Base-by-base conservation (phyloP, 2,329 filamentous ascomycete species). In the Alternaria dauci region DNA sequence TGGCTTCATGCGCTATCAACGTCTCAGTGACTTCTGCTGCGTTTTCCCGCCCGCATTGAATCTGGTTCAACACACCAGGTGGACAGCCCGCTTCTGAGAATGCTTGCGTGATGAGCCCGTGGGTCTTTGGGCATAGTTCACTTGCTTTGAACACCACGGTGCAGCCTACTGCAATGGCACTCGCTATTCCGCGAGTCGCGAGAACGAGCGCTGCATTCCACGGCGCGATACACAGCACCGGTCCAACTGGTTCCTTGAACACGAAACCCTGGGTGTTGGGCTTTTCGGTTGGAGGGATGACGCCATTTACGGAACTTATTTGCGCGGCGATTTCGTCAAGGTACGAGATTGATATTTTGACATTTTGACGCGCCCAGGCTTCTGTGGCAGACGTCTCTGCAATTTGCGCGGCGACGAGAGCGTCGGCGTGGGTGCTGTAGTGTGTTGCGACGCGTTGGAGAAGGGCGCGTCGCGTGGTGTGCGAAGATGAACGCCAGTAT, bases 51-150 rank as follows among this genome's bases (percentile, higher is more conserved):
- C 80, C 81, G 51, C 86, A 82, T 55, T 88, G 86, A 39, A 96
- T 79, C 51, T 92, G 81, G 75, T 93, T 94, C 39, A 95, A 78
- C 8, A 88, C 89, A 16, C 92, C 92, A 2, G 82, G 81, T 0
- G 92, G 92, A 14, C 95, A 82, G 3, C 92, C 92, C 2, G 91
- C 91, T 68, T 92, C 65, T 23, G 62, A 52, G 32, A 74, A 73
- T 9, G 69, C 64, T 41, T 65, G 61, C 1, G 63, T 60, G 14
- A 75, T 65, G 5, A 64, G 36, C 28, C 54, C 34, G 41, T 73
- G 72, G 3, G 67, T 71, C 8, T 63, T 59, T 0, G 71, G 71
- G 44, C 69, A 71, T 2, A 75, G 59, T 47, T 74, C 72, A n/a
- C 68, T 70, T 5, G 71, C 72, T 51, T 75, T 75, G 28, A 75